Percentiles rank a stretch among this genome's conserved stretches.
Evolutionary conservation across 768 basidiomycete genomes (phyloP).

Genomic region (Trametes cubensis): DNA sequence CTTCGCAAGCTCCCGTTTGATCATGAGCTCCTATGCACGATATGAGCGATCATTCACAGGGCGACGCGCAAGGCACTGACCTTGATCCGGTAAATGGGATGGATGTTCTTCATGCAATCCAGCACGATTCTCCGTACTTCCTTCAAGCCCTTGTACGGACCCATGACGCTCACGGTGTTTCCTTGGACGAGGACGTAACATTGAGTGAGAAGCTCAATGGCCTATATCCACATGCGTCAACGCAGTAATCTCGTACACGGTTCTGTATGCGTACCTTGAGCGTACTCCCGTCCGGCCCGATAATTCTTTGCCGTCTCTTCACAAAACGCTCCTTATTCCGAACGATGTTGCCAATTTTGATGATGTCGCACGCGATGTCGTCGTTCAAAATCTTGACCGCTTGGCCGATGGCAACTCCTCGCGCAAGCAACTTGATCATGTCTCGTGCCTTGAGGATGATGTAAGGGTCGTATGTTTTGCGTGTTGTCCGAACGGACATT

Average conservation of each 20-base stretch:
- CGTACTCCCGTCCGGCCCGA: conserved; percentile 96
- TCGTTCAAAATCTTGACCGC: conserved; percentile 92
- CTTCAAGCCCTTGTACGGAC: conserved; percentile 91
- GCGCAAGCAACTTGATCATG: conserved; percentile 91
- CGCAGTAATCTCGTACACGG: background rate
- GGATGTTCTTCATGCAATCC: conserved; percentile 99
- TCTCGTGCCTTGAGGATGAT: conserved; percentile 95
- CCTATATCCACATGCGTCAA: conserved; percentile 49
- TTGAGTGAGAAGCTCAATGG: conserved; percentile 93
- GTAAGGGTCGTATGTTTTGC: conserved; percentile 97
- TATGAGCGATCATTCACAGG: background rate
- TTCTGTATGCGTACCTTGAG: conserved; percentile 68
- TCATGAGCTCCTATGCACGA: conserved; percentile 83
- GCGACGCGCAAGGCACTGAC: conserved; percentile 40
- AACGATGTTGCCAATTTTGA: conserved; percentile 94
- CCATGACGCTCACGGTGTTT: conserved; percentile 98
- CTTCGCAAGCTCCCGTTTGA: conserved; percentile 95
- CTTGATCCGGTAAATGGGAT: conserved; percentile 99
- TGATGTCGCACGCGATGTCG: conserved; percentile 90
- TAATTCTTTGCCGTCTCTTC: conserved; percentile 92
- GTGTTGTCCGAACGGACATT: conserved; percentile 96
- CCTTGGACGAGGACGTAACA: conserved; percentile 99
- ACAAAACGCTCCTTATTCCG: conserved; percentile 97
- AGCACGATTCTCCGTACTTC: conserved; percentile 96
- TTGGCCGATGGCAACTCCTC: conserved; percentile 84